phyloP scores from a whole-genome alignment of 2,329 filamentous ascomycete species.

The Epichloe hybrida region DNA sequence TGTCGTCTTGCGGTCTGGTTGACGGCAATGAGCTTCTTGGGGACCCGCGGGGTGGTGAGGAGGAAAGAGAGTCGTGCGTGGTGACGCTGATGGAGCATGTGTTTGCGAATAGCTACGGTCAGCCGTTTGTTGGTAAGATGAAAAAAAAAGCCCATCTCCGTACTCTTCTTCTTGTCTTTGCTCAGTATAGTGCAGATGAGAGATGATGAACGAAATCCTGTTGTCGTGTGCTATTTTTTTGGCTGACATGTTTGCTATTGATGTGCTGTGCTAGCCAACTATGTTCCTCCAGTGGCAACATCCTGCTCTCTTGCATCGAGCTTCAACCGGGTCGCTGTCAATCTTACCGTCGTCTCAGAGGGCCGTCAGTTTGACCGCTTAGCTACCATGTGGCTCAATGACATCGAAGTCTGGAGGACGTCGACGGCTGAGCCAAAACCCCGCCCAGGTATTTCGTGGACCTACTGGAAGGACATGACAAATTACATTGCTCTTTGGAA shows the following conservation, averaged over 20 bases:
- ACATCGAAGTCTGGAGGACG: conserved; percentile 71
- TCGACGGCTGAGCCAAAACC: conserved; percentile 66
- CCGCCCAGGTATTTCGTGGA: conserved; percentile 54
- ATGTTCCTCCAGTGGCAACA: conserved; percentile 34
- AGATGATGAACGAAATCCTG: not conserved
- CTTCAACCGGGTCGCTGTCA: conserved; percentile 64
- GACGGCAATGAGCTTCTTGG: conserved; percentile 4
- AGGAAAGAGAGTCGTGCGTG: conserved; percentile 24
- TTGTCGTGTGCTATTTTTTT: not conserved
- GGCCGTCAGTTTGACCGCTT: conserved; percentile 68
- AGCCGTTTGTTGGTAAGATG: conserved; percentile 55
- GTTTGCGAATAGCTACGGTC: conserved; percentile 61
- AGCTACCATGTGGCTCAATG: conserved; percentile 60
- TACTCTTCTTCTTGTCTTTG: not conserved
- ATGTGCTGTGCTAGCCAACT: conserved; percentile 3
- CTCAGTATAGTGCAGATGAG: not conserved
- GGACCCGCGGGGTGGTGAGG: not conserved
- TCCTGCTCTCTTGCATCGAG: conserved; percentile 51
- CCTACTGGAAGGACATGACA: conserved; percentile 68
- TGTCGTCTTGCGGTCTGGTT: conserved; percentile 30
- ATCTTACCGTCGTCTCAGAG: conserved; percentile 57
- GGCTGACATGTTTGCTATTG: not conserved
- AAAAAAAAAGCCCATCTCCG: no score
- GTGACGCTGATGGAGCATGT: conserved; percentile 54
- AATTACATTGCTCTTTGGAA: conserved; percentile 48